phyloP scores from a whole-genome alignment of 2,329 filamentous ascomycete species.

The Cryphonectria carpinicola region DNA sequence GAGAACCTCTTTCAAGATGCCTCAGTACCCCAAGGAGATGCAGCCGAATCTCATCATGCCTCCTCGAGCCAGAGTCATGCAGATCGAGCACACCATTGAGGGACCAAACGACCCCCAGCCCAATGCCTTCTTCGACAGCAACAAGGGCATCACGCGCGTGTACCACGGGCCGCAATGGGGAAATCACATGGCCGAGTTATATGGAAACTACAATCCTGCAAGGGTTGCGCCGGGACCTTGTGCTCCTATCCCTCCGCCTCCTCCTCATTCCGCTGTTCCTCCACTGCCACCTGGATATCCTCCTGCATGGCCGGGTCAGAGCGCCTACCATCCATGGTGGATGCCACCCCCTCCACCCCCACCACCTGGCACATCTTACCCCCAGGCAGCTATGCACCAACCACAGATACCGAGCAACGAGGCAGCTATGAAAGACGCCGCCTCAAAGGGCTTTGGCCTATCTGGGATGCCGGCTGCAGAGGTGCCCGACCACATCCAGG shows the following conservation, averaged over 20 bases:
- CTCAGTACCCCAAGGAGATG: constrained; percentile 27
- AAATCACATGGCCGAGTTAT: constrained; percentile 51
- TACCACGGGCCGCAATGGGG: constrained; percentile 62
- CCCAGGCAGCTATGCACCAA: neutral
- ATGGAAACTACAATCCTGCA: constrained; percentile 35
- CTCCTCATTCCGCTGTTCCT: neutral
- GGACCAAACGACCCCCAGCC: constrained; percentile 56
- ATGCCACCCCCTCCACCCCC: neutral
- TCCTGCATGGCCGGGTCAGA: neutral
- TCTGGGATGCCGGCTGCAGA: constrained; percentile 9
- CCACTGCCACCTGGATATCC: neutral
- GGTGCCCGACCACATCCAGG: neutral
- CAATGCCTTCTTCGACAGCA: constrained; percentile 62
- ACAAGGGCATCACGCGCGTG: constrained; percentile 56
- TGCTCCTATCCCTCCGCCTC: neutral
- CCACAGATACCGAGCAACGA: neutral
- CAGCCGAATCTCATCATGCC: constrained; percentile 53
- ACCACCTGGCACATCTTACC: neutral
- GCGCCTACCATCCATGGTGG: neutral
- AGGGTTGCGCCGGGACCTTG: constrained; percentile 5
- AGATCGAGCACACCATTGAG: constrained; percentile 61
- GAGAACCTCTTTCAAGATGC: constrained; percentile 22
- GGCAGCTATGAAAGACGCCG: constrained; percentile 4
- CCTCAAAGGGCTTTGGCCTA: constrained; percentile 17
- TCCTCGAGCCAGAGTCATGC: constrained; percentile 52